Evolutionary conservation across 1,284 basidiomycete genomes (phyloP).

Genomic region (Baeospora myosura): DNA sequence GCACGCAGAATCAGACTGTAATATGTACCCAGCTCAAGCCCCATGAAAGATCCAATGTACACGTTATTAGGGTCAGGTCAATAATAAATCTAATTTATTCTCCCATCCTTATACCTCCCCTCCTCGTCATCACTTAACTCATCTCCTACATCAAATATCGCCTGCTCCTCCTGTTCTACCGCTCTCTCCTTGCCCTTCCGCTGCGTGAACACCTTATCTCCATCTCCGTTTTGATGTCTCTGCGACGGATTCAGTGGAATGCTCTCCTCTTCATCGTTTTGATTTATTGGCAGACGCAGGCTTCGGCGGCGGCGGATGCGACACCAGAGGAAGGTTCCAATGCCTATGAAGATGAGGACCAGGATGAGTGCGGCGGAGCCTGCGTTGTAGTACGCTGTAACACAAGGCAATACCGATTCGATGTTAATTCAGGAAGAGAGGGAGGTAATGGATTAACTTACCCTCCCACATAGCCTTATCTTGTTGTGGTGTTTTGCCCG

Average conservation of each 20-base stretch:
- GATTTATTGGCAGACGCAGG: constrained; percentile 31
- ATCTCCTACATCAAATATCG: constrained; percentile 45
- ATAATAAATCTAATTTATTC: too few species aligned
- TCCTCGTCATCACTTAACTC: constrained; percentile 35
- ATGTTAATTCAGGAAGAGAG: constrained; percentile 1
- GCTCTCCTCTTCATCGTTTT: constrained; percentile 33
- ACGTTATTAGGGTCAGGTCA: too few species aligned
- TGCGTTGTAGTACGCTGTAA: constrained; percentile 82
- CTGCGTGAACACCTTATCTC: too few species aligned
- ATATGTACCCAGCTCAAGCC: too few species aligned
- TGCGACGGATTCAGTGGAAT: constrained; percentile 34
- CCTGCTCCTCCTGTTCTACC: constrained; percentile 19
- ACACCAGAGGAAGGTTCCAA: constrained; percentile 72
- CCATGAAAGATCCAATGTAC: too few species aligned
- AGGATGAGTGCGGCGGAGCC: constrained; percentile 82
- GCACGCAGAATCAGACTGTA: too few species aligned
- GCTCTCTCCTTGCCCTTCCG: constrained; percentile 37
- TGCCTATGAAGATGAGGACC: constrained; percentile 60
- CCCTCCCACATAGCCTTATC: constrained; percentile 84
- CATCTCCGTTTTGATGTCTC: constrained; percentile 12
- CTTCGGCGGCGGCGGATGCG: constrained; percentile 47
- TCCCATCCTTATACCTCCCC: constrained; percentile 19
- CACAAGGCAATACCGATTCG: constrained; percentile 2
- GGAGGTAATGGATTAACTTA: constrained; percentile 23
- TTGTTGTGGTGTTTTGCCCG: constrained; percentile 58